A percentile compares a stretch with the other conserved stretches of the same genome.
Evolutionary conservation across 805 yeast genomes (phyloP).

Genomic region (Kodamaea nitidulidarum): DNA sequence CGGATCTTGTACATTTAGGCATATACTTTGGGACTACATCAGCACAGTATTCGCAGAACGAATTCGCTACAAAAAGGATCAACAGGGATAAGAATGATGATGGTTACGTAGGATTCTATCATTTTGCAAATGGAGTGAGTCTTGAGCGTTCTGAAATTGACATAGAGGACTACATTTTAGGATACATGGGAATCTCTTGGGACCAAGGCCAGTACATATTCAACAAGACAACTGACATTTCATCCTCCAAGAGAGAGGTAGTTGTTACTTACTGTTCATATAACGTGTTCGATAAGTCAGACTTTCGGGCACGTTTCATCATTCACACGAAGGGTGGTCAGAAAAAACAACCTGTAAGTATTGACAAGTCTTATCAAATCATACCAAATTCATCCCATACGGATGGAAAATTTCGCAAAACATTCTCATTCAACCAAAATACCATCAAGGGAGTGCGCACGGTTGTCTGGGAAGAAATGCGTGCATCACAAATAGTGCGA

Average conservation of each 20-base stretch:
- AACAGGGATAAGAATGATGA: constrained; percentile 25
- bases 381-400: constrained; percentile 12
- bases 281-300: constrained; percentile 71
- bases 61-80: constrained; percentile 17
- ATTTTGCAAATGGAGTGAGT: constrained; percentile 34
- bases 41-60: constrained; percentile 23
- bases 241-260: constrained; percentile 22
- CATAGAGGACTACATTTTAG: constrained; percentile 27
- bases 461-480: constrained; percentile 56
- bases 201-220: constrained; percentile 15
- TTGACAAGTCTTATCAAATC: constrained; percentile 33
- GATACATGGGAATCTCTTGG: constrained; percentile 24
- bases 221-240: constrained; percentile 11
- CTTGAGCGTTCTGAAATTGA: constrained; percentile 17
- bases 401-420: constrained; percentile 12
- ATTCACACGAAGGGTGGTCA: constrained; percentile 17
- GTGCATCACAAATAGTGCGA: constrained; percentile 55
- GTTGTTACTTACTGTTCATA: constrained; percentile 60
- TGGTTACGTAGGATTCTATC: constrained; percentile 39
- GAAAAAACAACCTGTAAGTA: constrained; percentile 20
- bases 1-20: constrained; percentile 39
- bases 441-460: constrained; percentile 16
- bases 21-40: constrained; percentile 30
- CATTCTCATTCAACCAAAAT: constrained; percentile 13
- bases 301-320: constrained; percentile 62